A percentile compares a stretch with the other conserved stretches of the same genome.
Conservation (phyloP, 176 grass and related monocot genomes). For the Eragrostis nindensis region DNA sequence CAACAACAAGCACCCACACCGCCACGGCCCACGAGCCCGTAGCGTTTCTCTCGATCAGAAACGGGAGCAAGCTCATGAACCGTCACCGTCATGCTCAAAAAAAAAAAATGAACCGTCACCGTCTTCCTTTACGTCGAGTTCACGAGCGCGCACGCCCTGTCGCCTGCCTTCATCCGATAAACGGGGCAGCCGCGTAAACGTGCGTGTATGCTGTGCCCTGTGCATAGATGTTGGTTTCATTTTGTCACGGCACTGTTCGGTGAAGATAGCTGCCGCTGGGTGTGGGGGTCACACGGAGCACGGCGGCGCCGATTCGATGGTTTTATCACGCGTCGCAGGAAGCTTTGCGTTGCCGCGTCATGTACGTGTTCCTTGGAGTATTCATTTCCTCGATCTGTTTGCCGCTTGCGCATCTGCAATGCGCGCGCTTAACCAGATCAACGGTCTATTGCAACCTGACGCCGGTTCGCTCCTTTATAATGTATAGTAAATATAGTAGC, state of each 20-base stretch:
- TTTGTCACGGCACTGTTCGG: not conserved
- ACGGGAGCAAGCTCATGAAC: not conserved
- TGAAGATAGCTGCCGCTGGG: not conserved
- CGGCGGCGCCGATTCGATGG: constrained; percentile 19
- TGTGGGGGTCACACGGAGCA: constrained; percentile 13
- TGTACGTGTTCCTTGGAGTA: not conserved
- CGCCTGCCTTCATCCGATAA: too few relatives aligned
- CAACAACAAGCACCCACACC: too few relatives aligned
- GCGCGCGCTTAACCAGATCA: too few relatives aligned
- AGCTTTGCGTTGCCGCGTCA: not conserved
- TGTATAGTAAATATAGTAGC: too few relatives aligned
- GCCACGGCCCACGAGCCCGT: not conserved
- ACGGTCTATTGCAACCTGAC: too few relatives aligned
- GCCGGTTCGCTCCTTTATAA: too few relatives aligned
- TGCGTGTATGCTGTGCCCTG: not conserved
- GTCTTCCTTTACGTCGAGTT: not conserved
- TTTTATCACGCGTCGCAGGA: constrained; percentile 24
- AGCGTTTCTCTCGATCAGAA: not conserved
- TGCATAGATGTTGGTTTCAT: constrained; percentile 4
- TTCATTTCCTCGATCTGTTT: not conserved
- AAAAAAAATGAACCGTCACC: too few relatives aligned
- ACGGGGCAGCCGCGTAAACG: too few relatives aligned
- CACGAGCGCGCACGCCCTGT: not conserved
- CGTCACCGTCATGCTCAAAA: too few relatives aligned
- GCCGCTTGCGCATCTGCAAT: not conserved